These are phyloP conservation scores for Gymnopus androsaceus DNA, from an alignment of 1,284 basidiomycete genomes.

Conservation along the genomic window DNA sequence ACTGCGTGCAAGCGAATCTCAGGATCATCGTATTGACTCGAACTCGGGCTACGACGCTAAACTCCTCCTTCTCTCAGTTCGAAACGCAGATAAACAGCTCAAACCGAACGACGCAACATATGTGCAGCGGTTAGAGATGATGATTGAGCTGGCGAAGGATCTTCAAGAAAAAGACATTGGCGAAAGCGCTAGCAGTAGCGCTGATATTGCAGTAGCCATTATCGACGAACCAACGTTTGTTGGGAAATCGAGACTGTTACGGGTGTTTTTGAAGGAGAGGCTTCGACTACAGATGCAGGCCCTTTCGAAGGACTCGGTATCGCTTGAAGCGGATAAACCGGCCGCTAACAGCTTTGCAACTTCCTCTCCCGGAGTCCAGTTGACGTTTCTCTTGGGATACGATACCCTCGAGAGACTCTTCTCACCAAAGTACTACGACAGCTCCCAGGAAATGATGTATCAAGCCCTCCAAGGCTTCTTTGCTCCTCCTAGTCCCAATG, in stretches of 20 bases:
- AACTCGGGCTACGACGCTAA: constrained; percentile 67
- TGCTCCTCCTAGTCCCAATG: constrained; percentile 30
- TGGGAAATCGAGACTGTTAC: constrained; percentile 72
- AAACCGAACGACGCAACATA: constrained; percentile 75
- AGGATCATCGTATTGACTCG: no score
- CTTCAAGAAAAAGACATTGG: constrained; percentile 30
- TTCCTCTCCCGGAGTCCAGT: constrained; percentile 25
- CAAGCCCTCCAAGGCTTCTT: constrained; percentile 64
- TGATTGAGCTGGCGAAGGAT: constrained; percentile 63
- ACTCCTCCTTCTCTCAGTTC: constrained; percentile 82
- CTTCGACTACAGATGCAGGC: no score
- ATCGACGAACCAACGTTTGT: constrained; percentile 90
- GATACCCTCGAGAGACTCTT: constrained; percentile 91
- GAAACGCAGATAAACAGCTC: constrained; percentile 87
- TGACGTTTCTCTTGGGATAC: constrained; percentile 79
- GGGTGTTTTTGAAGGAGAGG: constrained; percentile 45
- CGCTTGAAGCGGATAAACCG: no score
- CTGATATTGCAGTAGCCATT: constrained; percentile 77
- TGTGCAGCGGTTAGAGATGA: constrained; percentile 81
- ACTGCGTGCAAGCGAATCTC: not conserved
- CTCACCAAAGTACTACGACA: constrained; percentile 74
- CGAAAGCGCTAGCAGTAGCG: not conserved
- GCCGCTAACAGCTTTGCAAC: no score
- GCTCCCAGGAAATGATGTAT: constrained; percentile 45
- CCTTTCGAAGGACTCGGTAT: no score